phyloP scores from a whole-genome alignment of 2,329 filamentous ascomycete genomes.

The Aspergillus terreus region DNA sequence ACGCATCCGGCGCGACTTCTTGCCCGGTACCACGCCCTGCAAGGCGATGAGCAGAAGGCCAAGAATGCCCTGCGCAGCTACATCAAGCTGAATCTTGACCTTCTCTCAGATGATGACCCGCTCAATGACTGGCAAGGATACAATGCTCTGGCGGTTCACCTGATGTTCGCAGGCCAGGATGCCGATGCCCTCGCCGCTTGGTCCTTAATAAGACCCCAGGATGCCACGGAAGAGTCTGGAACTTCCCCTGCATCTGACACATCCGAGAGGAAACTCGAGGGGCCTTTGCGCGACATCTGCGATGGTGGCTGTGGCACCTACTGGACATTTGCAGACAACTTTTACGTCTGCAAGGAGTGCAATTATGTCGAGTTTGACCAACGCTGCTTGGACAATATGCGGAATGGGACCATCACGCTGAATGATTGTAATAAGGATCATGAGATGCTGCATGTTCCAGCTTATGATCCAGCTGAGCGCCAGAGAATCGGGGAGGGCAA shows the following conservation, averaged over 20 bases:
- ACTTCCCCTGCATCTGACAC: background rate
- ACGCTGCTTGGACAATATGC: slow-evolving; percentile 14
- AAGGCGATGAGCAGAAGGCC: slow-evolving; percentile 14
- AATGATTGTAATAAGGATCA: slow-evolving; percentile 19
- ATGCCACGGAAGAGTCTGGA: background rate
- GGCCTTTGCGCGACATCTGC: background rate
- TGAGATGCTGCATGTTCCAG: slow-evolving; percentile 22
- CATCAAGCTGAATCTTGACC: slow-evolving; percentile 21
- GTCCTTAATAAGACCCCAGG: slow-evolving; percentile 20
- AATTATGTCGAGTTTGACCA: slow-evolving; percentile 16
- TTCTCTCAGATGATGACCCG: slow-evolving; percentile 26
- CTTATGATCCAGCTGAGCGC: slow-evolving; percentile 12
- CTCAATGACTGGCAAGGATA: slow-evolving; percentile 25
- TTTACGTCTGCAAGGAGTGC: slow-evolving; percentile 23
- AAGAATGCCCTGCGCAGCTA: slow-evolving; percentile 12
- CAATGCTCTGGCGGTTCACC: slow-evolving; percentile 12
- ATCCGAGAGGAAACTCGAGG: background rate
- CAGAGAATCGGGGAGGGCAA: slow-evolving; percentile 15
- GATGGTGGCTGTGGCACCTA: slow-evolving; percentile 6
- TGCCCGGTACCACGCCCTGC: slow-evolving; percentile 11
- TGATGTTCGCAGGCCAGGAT: slow-evolving; percentile 21
- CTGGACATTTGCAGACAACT: slow-evolving; percentile 17
- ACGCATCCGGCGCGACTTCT: slow-evolving; percentile 3
- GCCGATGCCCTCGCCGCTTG: slow-evolving; percentile 24
- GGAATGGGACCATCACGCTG: slow-evolving; percentile 3